These are phyloP conservation scores for Ricinus communis DNA, from an alignment of 345 rosid genomes.

Conservation along the genomic window DNA sequence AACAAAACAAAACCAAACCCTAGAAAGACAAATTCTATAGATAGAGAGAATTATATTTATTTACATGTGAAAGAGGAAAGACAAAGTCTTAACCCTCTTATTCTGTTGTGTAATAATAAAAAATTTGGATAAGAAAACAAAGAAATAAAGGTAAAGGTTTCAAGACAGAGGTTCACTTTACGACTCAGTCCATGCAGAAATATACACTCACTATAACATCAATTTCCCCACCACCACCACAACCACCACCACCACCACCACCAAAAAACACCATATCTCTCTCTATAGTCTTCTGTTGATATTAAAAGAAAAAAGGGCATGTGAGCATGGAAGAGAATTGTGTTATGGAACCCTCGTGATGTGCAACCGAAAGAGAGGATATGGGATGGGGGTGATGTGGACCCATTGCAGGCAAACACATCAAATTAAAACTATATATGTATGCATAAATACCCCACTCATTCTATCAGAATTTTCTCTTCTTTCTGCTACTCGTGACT, in stretches of 20 bases:
- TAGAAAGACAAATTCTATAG: constrained; percentile 32
- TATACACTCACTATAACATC: background rate
- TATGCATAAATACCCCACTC: too few species aligned
- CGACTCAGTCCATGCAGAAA: constrained; percentile 23
- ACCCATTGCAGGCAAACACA: background rate
- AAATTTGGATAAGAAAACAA: background rate
- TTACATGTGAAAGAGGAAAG: constrained; percentile 5
- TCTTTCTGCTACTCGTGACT: constrained; percentile 26
- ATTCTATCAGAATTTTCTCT: too few species aligned
- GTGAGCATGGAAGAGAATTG: too few species aligned
- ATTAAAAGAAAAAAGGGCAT: too few species aligned
- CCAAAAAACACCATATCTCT: too few species aligned
- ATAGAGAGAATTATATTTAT: background rate
- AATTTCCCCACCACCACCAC: constrained; percentile 3
- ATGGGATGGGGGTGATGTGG: too few species aligned
- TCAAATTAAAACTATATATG: constrained; percentile 12
- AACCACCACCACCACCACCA: too few species aligned
- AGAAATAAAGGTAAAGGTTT: constrained; percentile 15
- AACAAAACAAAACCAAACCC: constrained; percentile 23
- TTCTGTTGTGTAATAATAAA: background rate
- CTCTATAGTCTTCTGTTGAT: too few species aligned
- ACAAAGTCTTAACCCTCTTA: constrained; percentile 28
- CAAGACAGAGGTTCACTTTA: constrained; percentile 29
- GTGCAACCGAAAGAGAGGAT: constrained; percentile 27
- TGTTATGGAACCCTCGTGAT: constrained; percentile 21